Conservation (phyloP, 129 eudicot species). For the Pittosporum tobira region DNA sequence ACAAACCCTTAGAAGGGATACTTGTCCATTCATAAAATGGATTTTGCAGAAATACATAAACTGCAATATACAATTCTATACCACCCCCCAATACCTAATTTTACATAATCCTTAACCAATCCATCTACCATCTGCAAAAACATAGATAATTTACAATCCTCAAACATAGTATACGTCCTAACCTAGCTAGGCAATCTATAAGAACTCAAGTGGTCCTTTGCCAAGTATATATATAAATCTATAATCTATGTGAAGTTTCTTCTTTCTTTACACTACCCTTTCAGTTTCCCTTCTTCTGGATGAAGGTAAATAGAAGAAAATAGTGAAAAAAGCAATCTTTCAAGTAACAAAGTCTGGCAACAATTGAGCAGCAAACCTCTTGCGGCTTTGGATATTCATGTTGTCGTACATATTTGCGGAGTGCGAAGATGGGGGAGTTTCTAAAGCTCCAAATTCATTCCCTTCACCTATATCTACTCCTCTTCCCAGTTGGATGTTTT, state of each 20-base stretch:
- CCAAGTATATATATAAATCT: conserved; percentile 32
- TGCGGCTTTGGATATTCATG: conserved; percentile 58
- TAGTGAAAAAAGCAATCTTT: conserved; percentile 17
- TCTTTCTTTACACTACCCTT: conserved; percentile 22
- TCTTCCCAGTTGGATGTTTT: conserved; percentile 50
- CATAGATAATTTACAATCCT: conserved; percentile 81
- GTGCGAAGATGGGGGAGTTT: conserved; percentile 43
- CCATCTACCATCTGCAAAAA: conserved; percentile 48
- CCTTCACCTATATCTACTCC: conserved; percentile 39
- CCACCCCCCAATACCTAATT: conserved; percentile 14
- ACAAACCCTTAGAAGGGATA: no score
- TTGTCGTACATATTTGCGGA: conserved; percentile 51
- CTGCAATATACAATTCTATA: not conserved
- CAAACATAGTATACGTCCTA: conserved; percentile 32
- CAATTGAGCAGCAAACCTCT: conserved; percentile 74
- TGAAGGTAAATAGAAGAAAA: conserved; percentile 12
- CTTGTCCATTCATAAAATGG: conserved; percentile 9
- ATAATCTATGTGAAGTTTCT: conserved; percentile 24
- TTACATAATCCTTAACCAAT: conserved; percentile 34
- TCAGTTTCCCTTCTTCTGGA: conserved; percentile 13
- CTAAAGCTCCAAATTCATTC: conserved; percentile 43
- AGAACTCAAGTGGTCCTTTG: conserved; percentile 38
- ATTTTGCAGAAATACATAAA: not conserved
- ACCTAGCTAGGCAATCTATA: conserved; percentile 50
- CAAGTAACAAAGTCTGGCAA: conserved; percentile 82